phyloP scores from a whole-genome alignment of 805 yeast genomes.

The Candida silvicultrix region DNA sequence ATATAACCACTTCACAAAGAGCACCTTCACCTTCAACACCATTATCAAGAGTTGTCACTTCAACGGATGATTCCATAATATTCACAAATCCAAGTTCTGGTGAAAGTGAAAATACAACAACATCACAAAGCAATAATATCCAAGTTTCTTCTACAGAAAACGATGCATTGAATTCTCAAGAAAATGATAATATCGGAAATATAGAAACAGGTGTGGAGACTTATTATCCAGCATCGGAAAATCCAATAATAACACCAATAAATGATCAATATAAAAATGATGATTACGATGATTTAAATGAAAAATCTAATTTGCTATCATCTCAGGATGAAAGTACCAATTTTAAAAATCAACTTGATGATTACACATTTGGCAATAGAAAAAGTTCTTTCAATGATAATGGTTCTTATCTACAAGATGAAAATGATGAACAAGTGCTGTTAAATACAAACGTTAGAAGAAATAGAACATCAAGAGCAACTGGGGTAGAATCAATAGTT shows the following conservation, averaged over 20 bases:
- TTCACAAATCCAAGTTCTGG: slow-evolving; percentile 22
- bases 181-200: neutral
- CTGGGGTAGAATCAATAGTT: neutral
- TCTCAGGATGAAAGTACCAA: slow-evolving; percentile 7
- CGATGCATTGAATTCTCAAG: neutral
- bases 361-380: slow-evolving; percentile 1
- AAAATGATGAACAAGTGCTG: slow-evolving; percentile 25
- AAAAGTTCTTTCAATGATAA: slow-evolving; percentile 16
- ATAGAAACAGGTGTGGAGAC: neutral
- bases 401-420: slow-evolving; percentile 30
- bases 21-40: slow-evolving; percentile 13
- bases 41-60: slow-evolving; percentile 15
- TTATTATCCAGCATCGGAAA: neutral
- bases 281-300: slow-evolving; percentile 1
- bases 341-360: neutral
- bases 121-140: slow-evolving; percentile 4
- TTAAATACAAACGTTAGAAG: slow-evolving; percentile 25
- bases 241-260: neutral
- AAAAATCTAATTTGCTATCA: slow-evolving; percentile 2
- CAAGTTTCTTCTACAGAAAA: neutral
- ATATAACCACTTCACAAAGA: neutral
- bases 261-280: neutral
- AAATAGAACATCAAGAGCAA: slow-evolving; percentile 11
- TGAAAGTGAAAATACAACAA: slow-evolving; percentile 18
- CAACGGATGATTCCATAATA: slow-evolving; percentile 20